phyloP scores from a whole-genome alignment of 2,329 filamentous ascomycete genomes.

The Cladosporium colombiae region DNA sequence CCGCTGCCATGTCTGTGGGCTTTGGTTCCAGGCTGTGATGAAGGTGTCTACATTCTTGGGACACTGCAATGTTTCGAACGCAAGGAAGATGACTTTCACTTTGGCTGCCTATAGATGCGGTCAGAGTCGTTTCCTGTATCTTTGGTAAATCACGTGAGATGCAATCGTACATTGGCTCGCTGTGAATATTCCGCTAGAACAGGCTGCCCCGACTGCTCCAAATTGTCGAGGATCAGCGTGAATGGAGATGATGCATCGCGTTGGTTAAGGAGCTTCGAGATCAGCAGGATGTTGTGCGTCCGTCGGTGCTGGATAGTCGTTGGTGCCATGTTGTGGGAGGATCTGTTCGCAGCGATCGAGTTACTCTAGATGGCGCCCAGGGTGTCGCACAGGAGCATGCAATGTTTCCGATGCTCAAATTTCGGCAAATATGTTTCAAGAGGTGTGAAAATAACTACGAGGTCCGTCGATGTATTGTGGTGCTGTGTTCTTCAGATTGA shows the following conservation, averaged over 20 bases:
- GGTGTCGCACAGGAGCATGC: neutral
- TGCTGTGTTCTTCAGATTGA: neutral
- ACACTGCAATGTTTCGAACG: slow-evolving; percentile 71
- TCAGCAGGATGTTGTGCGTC: slow-evolving; percentile 79
- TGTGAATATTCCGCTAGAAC: slow-evolving; percentile 72
- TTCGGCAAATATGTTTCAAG: neutral
- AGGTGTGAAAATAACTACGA: neutral
- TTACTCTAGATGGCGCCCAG: neutral
- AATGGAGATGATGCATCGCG: slow-evolving; percentile 79
- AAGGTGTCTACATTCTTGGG: slow-evolving; percentile 67
- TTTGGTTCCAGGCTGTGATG: slow-evolving; percentile 47
- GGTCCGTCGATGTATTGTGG: neutral
- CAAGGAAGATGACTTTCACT: slow-evolving; percentile 71
- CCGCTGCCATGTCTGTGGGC: slow-evolving; percentile 34
- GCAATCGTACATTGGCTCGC: slow-evolving; percentile 64
- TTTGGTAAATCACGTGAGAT: slow-evolving; percentile 24
- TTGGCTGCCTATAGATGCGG: slow-evolving; percentile 57
- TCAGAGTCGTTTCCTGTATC: too few species aligned
- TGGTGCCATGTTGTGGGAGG: slow-evolving; percentile 8
- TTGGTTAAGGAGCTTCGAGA: slow-evolving; percentile 78
- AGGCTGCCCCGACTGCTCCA: slow-evolving; percentile 76
- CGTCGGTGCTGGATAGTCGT: slow-evolving; percentile 58
- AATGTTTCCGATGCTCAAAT: neutral
- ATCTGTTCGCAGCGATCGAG: neutral
- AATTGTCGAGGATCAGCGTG: slow-evolving; percentile 78